Percentiles rank a stretch among this genome's conserved stretches.
phyloP scores from a whole-genome alignment of 2,329 filamentous ascomycete species.

The Juglanconis sp. region DNA sequence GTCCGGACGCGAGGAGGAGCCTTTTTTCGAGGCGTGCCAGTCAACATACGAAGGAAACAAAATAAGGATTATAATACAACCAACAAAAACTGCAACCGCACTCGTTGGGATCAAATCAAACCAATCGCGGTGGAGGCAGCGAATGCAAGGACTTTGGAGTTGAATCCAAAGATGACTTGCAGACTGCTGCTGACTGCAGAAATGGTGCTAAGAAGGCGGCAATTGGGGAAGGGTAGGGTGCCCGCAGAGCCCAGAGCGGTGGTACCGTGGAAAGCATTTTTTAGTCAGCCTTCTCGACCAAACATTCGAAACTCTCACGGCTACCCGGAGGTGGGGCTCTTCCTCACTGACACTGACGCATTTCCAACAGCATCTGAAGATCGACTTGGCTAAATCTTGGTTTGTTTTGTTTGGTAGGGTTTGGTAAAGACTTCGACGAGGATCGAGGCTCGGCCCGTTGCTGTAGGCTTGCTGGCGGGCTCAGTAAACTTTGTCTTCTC shows the following conservation, averaged over 20 bases:
- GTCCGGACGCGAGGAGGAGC: constrained; percentile 1
- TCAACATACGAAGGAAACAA: not conserved
- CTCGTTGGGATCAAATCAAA: not conserved
- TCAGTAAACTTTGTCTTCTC: not conserved
- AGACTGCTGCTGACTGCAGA: not conserved
- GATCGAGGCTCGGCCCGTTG: not conserved
- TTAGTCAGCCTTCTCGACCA: not conserved
- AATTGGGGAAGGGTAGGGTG: no score
- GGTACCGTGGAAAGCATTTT: no score
- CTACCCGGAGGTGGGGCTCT: not conserved
- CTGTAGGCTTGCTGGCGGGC: not conserved
- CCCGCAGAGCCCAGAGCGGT: no score
- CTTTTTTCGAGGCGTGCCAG: not conserved
- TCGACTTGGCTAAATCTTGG: not conserved
- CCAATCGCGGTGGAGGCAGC: not conserved
- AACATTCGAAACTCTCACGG: not conserved
- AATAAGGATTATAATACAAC: no score
- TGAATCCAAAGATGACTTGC: not conserved
- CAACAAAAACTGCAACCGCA: not conserved
- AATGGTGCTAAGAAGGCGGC: not conserved
- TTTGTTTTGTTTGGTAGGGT: no score
- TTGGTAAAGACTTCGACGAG: not conserved
- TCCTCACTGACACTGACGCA: not conserved
- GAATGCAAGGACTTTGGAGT: not conserved
- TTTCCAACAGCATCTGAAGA: not conserved